Base-by-base conservation (phyloP, 352 stramenopile species). In the Peronospora destructor region DNA sequence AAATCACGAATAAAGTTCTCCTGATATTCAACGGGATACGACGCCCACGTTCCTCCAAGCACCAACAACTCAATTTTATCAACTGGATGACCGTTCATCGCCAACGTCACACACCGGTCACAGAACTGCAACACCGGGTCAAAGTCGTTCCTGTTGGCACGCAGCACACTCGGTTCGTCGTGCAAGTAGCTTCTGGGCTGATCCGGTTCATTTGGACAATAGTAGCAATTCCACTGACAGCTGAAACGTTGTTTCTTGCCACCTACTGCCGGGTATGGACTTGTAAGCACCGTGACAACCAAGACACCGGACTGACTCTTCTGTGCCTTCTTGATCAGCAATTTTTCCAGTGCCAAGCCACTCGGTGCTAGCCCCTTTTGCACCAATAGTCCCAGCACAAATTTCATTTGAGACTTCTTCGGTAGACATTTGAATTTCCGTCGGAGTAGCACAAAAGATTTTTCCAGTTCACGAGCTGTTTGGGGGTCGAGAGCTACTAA, bases 141-240 rank as follows among this genome's bases (percentile, higher is more conserved):
- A 50, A 96, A 97, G 43, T 90, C 65, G 51, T 95, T 94, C 23
- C 85, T 73, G 61, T 96, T 96, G n/a, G 90, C 90, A 40, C 90
- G 79, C 45, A 95, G 55, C 45, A 96, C 86, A 39, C 85, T 95
- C 12, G 90, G 90, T 47, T 97, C 90, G 52, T 97, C 87, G 66
- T 96, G 87, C 42, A 97, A 66, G 65, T 97, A 97, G 60, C 80
- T 95, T 30, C 88, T 79, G 14, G 90, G 87, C 61, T 97, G 87
- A 8, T 79, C 84, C 0, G 88, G 87, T 39, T 97, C 85, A 56
- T 97, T 96, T 3, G 90, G 89, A 59, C 90, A 97, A 61, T 97
- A 97, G 76, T 96, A 96, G 64, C 90, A 97, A 56, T 97, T 97
- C 85, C 90, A 96, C 65, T 97, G 85, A 62, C 89, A 97, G 51